These are phyloP conservation scores for Candida smagusa DNA, from an alignment of 1,139 yeast species.

Conservation along the genomic window DNA sequence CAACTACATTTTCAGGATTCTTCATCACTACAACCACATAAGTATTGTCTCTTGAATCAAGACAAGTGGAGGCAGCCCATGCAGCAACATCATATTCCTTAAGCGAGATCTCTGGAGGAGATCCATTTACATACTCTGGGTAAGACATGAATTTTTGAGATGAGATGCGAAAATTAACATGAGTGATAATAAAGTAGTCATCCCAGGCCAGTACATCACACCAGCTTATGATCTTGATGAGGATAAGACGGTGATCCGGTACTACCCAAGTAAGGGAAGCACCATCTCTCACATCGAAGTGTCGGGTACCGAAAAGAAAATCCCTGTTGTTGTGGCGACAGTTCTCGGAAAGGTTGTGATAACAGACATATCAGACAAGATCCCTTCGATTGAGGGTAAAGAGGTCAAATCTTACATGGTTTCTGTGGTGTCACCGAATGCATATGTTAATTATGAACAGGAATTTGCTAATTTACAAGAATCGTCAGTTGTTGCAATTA, in stretches of 20 bases:
- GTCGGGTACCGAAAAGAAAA: conserved; percentile 19
- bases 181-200: conserved; percentile 27
- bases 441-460: conserved; percentile 30
- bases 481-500: conserved; percentile 32
- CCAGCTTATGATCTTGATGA: conserved; percentile 32
- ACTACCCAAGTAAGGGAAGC: conserved; percentile 39
- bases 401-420: conserved; percentile 23
- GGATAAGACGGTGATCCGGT: conserved; percentile 19
- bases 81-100: conserved; percentile 48
- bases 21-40: conserved; percentile 49
- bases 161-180: conserved; percentile 1
- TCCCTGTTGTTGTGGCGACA: conserved; percentile 63
- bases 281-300: conserved; percentile 29
- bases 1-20: conserved; percentile 42
- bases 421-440: conserved; percentile 29
- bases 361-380: conserved; percentile 16
- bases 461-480: conserved; percentile 17
- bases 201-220: conserved; percentile 72
- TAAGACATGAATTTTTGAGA: conserved; percentile 16
- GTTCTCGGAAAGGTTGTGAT: conserved; percentile 57
- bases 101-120: conserved; percentile 47
- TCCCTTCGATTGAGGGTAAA: conserved; percentile 15
- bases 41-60: conserved; percentile 35
- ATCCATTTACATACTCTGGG: conserved; percentile 43
- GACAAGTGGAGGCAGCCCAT: conserved; percentile 52